Evolutionary conservation across 1,284 basidiomycete species (phyloP), one percentile per base, ranked within the genome.

Genomic region (Tetrapyrgos nigripes): DNA sequence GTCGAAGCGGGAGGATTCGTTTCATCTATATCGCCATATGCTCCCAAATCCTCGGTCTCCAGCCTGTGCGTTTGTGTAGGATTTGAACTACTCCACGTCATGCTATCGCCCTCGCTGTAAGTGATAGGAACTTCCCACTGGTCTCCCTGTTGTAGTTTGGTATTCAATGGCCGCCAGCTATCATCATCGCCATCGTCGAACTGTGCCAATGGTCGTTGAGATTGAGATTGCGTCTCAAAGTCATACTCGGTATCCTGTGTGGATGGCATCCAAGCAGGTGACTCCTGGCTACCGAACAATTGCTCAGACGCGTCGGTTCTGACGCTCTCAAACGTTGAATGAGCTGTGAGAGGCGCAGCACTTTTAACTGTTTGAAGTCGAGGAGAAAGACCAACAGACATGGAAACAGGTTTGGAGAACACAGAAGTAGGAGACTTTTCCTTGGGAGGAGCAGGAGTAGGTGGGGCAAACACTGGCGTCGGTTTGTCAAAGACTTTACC

Each of bases 161-260:
- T 87, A 44, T 88, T 84, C 40, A 88, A 73, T 10, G 84, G 86
- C 88, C n/a, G n/a, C 62, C 89, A 92, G 67, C 87, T 90, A 65
- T 90, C 88, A 50, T 89, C 86, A 40, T 58, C 56, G 8, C n/a
- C n/a, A 31, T 86, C 86, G 56, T 86, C 84, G 29, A 76, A 58
- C 43, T 73, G 60, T 48, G 71, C 69, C 31, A 63, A 62, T 54
- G 67, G 59, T 64, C 53, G 59, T 65, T 44, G 71, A 58, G 56
- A 60, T 23, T 80, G 73, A 21, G 75, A 69, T 11, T 70, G 73
- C 53, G 69, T 69, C 19, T 60, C 66, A 27, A 69, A 70, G 4
- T 80, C 79, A 62, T 79, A 80, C 23, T 83, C 80, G 1, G 83
- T 85, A 46, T 87, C 86, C 67, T 90, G 88, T 2, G 83, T 85